These are phyloP conservation scores for Boletus eberwhitei DNA, from an alignment of 768 basidiomycete species.

Conservation along the genomic window DNA sequence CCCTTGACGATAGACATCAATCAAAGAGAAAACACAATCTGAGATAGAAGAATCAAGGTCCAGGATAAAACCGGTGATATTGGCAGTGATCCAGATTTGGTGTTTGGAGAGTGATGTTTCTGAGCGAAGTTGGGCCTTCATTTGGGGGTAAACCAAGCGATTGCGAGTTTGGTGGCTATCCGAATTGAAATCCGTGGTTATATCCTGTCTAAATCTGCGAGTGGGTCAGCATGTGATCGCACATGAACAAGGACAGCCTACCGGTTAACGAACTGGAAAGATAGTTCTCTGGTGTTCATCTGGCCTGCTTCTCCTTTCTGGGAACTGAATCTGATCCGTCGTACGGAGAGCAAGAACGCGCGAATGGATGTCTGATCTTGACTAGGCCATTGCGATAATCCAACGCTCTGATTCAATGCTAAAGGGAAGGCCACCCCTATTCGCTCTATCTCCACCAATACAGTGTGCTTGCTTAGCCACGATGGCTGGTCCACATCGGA, in stretches of 20 bases:
- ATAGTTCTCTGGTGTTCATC: constrained; percentile 66
- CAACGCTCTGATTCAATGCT: constrained; percentile 55
- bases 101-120: constrained; percentile 46
- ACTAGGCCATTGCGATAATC: constrained; percentile 39
- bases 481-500: constrained; percentile 29
- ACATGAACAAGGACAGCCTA: constrained; percentile 33
- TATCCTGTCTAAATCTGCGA: constrained; percentile 73
- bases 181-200: constrained; percentile 65
- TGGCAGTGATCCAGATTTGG: constrained; percentile 59
- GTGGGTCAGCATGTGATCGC: constrained; percentile 3
- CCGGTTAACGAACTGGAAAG: constrained; percentile 83
- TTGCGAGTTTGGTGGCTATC: constrained; percentile 68
- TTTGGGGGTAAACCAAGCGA: constrained; percentile 73
- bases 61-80: constrained; percentile 80
- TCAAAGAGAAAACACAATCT: constrained; percentile 72
- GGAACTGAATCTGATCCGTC: constrained; percentile 67
- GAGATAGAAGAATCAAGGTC: constrained; percentile 82
- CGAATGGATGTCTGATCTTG: constrained; percentile 49
- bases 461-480: constrained; percentile 55
- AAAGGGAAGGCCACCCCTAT: constrained; percentile 93
- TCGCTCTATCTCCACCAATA: constrained; percentile 55
- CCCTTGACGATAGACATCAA: constrained; percentile 82
- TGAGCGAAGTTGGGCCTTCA: constrained; percentile 71
- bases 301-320: constrained; percentile 77
- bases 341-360: constrained; percentile 85